phyloP scores from a whole-genome alignment of 2,329 filamentous ascomycete species.

The Fusarium sp. region DNA sequence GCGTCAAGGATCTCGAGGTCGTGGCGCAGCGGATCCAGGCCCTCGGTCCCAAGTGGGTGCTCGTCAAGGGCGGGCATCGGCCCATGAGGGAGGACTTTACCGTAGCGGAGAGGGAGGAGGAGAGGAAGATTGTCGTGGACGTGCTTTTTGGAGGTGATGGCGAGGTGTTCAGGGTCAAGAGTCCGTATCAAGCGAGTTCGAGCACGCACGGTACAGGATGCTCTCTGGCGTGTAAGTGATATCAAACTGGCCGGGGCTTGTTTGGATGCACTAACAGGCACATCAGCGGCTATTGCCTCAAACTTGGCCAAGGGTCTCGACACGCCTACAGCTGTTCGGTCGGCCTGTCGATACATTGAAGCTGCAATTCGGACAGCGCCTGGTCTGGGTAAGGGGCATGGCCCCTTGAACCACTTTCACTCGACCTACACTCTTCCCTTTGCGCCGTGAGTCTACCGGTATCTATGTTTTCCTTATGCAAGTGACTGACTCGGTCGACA shows the following conservation, averaged over 20 bases:
- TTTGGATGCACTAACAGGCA: background rate
- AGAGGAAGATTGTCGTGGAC: conserved; percentile 76
- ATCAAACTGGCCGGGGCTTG: background rate
- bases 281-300: conserved; percentile 75
- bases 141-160: conserved; percentile 72
- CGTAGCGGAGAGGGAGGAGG: conserved; percentile 65
- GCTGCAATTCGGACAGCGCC: conserved; percentile 73
- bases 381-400: conserved; percentile 71
- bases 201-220: conserved; percentile 97
- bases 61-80: conserved; percentile 92
- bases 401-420: conserved; percentile 82
- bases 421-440: conserved; percentile 75
- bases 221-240: conserved; percentile 79
- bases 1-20: conserved; percentile 71
- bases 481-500: conserved; percentile 41
- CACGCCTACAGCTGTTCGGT: conserved; percentile 68
- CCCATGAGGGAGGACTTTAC: conserved; percentile 73
- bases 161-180: conserved; percentile 70
- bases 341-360: conserved; percentile 76
- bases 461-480: accelerated
- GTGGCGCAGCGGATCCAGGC: conserved; percentile 72
- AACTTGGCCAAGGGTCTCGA: conserved; percentile 69
- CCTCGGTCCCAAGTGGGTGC: conserved; percentile 80
- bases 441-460: conserved; percentile 58
- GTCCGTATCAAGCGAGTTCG: conserved; percentile 73